Evolutionary conservation across 192 early-diverging fungal genomes (phyloP).

Genomic region (Spinellus fusiger): DNA sequence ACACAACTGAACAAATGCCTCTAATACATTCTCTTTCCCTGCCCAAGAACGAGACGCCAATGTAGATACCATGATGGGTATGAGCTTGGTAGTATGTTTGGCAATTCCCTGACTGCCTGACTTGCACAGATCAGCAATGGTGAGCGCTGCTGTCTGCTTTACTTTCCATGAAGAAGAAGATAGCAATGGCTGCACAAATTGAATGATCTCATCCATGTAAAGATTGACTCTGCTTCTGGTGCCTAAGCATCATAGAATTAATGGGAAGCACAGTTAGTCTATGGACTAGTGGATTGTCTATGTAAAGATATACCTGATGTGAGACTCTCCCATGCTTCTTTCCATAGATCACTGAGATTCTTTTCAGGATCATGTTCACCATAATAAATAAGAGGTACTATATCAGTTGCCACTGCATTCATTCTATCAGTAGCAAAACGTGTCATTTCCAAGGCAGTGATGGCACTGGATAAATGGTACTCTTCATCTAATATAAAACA

Average conservation of each 20-base stretch:
- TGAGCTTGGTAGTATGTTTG: slow-evolving; percentile 35
- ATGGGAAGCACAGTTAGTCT: neutral
- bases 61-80: slow-evolving; percentile 58
- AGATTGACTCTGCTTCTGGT: slow-evolving; percentile 54
- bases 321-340: slow-evolving; percentile 70
- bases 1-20: slow-evolving; percentile 49
- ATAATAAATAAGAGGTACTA: slow-evolving; percentile 68
- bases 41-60: slow-evolving; percentile 72
- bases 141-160: slow-evolving; percentile 66
- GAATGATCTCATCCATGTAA: slow-evolving; percentile 59
- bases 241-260: slow-evolving; percentile 16
- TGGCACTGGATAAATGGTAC: slow-evolving; percentile 57
- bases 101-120: slow-evolving; percentile 41
- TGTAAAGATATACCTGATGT: slow-evolving; percentile 53
- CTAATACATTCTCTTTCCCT: slow-evolving; percentile 73
- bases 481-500: slow-evolving; percentile 55
- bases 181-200: slow-evolving; percentile 45
- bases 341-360: slow-evolving; percentile 56
- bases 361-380: slow-evolving; percentile 60
- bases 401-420: slow-evolving; percentile 42
- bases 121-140: slow-evolving; percentile 58
- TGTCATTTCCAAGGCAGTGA: slow-evolving; percentile 62
- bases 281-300: neutral
- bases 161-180: slow-evolving; percentile 67
- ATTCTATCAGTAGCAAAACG: slow-evolving; percentile 57